These are phyloP conservation scores for Chrysoporthe austroafricana DNA, from an alignment of 2,329 filamentous ascomycete species.

Conservation along the genomic window DNA sequence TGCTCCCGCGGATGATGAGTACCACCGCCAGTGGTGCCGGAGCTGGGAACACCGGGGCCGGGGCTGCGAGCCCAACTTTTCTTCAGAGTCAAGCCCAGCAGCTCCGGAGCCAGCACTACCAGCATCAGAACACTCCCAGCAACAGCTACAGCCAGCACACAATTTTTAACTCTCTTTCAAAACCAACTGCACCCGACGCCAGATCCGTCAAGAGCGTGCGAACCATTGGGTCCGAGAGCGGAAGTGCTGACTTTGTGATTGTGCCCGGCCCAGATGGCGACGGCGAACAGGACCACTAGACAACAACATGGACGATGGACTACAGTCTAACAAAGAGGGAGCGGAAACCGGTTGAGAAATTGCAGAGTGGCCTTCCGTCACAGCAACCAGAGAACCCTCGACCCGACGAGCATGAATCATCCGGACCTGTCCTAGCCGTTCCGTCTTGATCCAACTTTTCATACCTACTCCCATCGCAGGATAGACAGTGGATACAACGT, in stretches of 20 bases:
- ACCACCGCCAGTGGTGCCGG: background rate
- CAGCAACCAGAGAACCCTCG: background rate
- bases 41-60: background rate
- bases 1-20: slow-evolving; percentile 28
- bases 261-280: slow-evolving; percentile 48
- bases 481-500: slow-evolving; percentile 9
- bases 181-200: slow-evolving; percentile 25
- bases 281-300: slow-evolving; percentile 43
- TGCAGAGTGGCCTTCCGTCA: background rate
- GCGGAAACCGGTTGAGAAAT: background rate
- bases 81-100: slow-evolving; percentile 23
- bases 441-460: background rate
- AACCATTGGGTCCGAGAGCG: slow-evolving; percentile 38
- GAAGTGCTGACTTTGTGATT: slow-evolving; percentile 48
- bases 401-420: background rate
- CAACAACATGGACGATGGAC: slow-evolving; percentile 3
- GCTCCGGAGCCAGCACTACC: slow-evolving; percentile 28
- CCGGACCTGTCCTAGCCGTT: background rate
- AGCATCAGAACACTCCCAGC: slow-evolving; percentile 29
- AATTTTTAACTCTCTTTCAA: slow-evolving; percentile 27
- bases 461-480: background rate
- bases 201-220: slow-evolving; percentile 29
- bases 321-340: background rate
- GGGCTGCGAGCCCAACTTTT: background rate
- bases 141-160: slow-evolving; percentile 33